These are phyloP conservation scores for Stephania japonica DNA, from an alignment of 164 flowering plant genomes.

Conservation along the genomic window DNA sequence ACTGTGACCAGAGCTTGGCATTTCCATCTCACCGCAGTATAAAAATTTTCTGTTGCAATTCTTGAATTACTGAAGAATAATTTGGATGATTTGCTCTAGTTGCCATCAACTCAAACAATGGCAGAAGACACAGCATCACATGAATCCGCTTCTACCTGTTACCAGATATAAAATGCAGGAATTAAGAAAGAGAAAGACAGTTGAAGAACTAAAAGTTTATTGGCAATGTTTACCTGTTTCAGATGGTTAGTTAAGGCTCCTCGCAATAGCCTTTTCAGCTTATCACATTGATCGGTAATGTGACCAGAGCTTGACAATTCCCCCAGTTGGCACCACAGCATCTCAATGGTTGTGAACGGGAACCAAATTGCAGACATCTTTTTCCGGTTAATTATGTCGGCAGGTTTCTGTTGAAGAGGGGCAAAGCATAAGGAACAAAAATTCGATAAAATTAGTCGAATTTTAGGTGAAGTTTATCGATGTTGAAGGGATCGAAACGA, in stretches of 20 bases:
- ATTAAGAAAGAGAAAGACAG: neutral
- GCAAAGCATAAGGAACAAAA: no score
- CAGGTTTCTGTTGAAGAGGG: conserved; percentile 57
- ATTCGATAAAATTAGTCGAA: no score
- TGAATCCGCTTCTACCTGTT: conserved; percentile 65
- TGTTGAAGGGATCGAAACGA: no score
- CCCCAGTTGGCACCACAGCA: conserved; percentile 68
- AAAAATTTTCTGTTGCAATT: neutral
- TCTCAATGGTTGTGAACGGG: conserved; percentile 73
- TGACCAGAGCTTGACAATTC: conserved; percentile 48
- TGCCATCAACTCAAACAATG: neutral
- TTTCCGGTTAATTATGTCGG: conserved; percentile 60
- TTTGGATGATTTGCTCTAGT: neutral
- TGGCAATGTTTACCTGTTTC: conserved; percentile 40
- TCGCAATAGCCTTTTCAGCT: conserved; percentile 52
- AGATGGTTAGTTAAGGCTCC: conserved; percentile 66
- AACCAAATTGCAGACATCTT: conserved; percentile 81
- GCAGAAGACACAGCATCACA: conserved; percentile 50
- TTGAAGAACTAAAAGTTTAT: neutral
- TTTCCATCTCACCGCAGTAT: neutral
- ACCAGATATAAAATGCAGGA: conserved; percentile 1
- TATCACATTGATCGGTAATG: conserved; percentile 69
- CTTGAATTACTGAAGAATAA: neutral
- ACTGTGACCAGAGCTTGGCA: neutral
- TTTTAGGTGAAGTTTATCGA: no score